Evolutionary conservation across 495 filamentous ascomycete genomes (phyloP), one percentile per base, ranked within the genome.

Genomic region (Penicillium mononematosum): DNA sequence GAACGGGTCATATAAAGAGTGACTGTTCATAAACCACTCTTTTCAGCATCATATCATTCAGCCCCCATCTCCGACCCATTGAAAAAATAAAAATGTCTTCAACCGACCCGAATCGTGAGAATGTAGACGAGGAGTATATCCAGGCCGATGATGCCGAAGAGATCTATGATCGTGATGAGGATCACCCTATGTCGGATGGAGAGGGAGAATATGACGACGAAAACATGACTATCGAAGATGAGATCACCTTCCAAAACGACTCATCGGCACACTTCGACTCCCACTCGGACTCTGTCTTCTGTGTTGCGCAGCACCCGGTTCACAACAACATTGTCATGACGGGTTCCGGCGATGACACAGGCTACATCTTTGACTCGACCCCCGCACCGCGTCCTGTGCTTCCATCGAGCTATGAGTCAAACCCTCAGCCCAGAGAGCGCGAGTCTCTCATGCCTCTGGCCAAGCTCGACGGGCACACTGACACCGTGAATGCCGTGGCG

Each of bases 211-310:
- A 64, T 25, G 54, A 61, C 12, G 81, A 88, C 56, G 79, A 84
- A n/a, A 71, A 75, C 46, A 85, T 87, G 59, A 81, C 81, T 48
- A 83, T 84, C 29, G 83, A 85, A 50, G 78, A 83, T 36, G 77
- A 92, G 66, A 84, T 97, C 49, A 75, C 78, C 32, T 78, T 98
- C 16, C 81, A 92, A 56, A 98, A 98, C 75, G 92, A 98, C 78
- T 92, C 89, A 56, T 76, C 84, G 57, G 95, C 92, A 50, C 90
- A 96, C 75, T 96, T 97, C 72, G 94, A 97, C 74, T 67, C 68
- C 2, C 91, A 96, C 78, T 86, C 80, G 46, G 91, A 96, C 78
- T 89, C 85, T 45, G 87, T 99, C 53, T 98, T 96, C 77, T 87
- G 88, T 68, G 90, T 99, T 65, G 90, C 91, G 31, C 89, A 94